phyloP scores from a whole-genome alignment of 768 basidiomycete genomes.

The Podaxis rugospora region DNA sequence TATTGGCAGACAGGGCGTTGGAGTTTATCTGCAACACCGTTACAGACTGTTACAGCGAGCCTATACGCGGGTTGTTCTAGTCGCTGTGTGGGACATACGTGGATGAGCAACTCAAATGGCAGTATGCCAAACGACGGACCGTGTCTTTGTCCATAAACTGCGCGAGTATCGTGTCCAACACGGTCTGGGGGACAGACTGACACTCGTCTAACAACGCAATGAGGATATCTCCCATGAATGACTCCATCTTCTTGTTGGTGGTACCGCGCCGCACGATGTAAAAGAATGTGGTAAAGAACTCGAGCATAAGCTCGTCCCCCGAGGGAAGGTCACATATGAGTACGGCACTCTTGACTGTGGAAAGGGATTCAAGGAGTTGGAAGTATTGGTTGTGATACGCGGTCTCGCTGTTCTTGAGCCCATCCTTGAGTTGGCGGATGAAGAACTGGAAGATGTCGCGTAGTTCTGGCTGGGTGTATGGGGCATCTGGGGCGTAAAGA shows the following conservation, averaged over 20 bases:
- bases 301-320: constrained; percentile 77
- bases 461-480: constrained; percentile 84
- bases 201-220: constrained; percentile 87
- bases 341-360: constrained; percentile 92
- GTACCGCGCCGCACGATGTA: constrained; percentile 67
- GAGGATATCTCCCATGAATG: constrained; percentile 87
- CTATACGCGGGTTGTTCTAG: constrained; percentile 74
- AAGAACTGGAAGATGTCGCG: constrained; percentile 98
- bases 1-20: constrained; percentile 88
- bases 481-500: constrained; percentile 95
- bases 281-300: constrained; percentile 84
- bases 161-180: constrained; percentile 75
- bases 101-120: not conserved
- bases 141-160: constrained; percentile 82
- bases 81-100: constrained; percentile 32
- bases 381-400: constrained; percentile 92
- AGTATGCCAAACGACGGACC: constrained; percentile 35
- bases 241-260: constrained; percentile 70
- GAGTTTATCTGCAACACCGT: constrained; percentile 75
- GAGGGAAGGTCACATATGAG: constrained; percentile 89
- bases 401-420: constrained; percentile 71
- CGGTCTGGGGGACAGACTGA: constrained; percentile 67
- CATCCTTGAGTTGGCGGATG: constrained; percentile 75
- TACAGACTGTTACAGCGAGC: constrained; percentile 84
- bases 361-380: constrained; percentile 89